Conservation (phyloP, 805 yeast species). For the Dipodascopsis uninucleata region DNA sequence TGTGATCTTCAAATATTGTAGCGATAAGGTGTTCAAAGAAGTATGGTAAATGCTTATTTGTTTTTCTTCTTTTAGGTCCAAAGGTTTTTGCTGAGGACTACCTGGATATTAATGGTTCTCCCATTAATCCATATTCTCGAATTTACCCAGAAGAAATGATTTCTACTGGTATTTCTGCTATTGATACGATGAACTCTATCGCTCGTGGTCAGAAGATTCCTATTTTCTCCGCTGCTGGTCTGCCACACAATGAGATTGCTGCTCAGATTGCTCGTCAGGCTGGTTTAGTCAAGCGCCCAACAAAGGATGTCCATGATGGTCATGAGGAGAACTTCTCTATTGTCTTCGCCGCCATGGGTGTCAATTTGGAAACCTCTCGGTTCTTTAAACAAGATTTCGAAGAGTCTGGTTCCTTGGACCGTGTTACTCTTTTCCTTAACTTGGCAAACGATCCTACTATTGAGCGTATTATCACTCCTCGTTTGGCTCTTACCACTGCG, state of each 20-base stretch:
- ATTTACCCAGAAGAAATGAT: constrained; percentile 99
- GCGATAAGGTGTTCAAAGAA: background rate
- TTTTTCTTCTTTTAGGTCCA: constrained; percentile 56
- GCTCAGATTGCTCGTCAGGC: constrained; percentile 99
- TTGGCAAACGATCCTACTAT: constrained; percentile 99
- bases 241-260: constrained; percentile 99
- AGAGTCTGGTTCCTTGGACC: constrained; percentile 96
- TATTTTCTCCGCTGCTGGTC: constrained; percentile 97
- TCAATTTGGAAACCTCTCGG: constrained; percentile 95
- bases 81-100: constrained; percentile 98
- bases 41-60: background rate
- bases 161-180: constrained; percentile 97
- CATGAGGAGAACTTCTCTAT: constrained; percentile 99
- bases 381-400: constrained; percentile 99
- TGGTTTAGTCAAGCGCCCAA: constrained; percentile 91
- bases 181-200: constrained; percentile 98
- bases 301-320: constrained; percentile 99
- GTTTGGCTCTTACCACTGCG: constrained; percentile 97
- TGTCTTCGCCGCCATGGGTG: constrained; percentile 99
- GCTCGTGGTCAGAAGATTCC: constrained; percentile 99
- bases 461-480: constrained; percentile 98
- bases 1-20: background rate
- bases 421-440: constrained; percentile 93
- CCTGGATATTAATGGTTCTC: constrained; percentile 97
- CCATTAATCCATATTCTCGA: constrained; percentile 97